Percentiles rank a stretch among this genome's conserved stretches.
phyloP scores from a whole-genome alignment of 192 early-diverging fungal genomes.

The Backusella psychrophila region DNA sequence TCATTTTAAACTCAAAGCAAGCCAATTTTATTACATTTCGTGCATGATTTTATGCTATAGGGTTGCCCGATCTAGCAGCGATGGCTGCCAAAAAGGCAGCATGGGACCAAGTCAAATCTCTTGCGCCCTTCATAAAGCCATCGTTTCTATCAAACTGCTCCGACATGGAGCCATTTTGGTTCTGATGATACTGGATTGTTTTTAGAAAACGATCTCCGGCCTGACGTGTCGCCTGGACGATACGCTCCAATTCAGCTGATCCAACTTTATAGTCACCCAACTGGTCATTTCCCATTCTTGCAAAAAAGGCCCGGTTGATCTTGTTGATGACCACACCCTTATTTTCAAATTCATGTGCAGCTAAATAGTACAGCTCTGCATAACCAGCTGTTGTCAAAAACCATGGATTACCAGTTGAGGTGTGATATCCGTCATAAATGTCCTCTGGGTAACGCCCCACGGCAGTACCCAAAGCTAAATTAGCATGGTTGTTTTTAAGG shows the following conservation, averaged over 20 bases:
- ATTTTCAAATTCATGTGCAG: conserved; percentile 30
- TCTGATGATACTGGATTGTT: conserved; percentile 51
- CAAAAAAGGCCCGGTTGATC: conserved; percentile 37
- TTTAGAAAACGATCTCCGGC: conserved; percentile 58
- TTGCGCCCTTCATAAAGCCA: conserved; percentile 61
- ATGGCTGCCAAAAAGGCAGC: conserved; percentile 51
- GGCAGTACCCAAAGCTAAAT: conserved; percentile 37
- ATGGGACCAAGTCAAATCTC: conserved; percentile 74
- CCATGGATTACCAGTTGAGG: conserved; percentile 72
- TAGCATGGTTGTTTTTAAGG: not conserved
- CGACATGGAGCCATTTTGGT: conserved; percentile 47
- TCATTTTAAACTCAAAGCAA: not conserved
- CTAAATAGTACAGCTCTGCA: conserved; percentile 63
- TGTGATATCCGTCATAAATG: conserved; percentile 63
- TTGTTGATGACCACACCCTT: conserved; percentile 22
- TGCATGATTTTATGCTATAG: not conserved
- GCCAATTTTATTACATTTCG: not conserved
- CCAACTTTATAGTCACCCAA: not conserved
- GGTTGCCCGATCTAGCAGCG: conserved; percentile 21
- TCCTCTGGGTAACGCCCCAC: conserved; percentile 80
- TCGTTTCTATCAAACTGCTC: conserved; percentile 62
- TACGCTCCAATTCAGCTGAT: conserved; percentile 16
- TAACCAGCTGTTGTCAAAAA: conserved; percentile 55
- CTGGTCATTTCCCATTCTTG: conserved; percentile 12
- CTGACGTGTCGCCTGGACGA: conserved; percentile 35